A percentile compares a stretch with the other conserved stretches of the same genome.
Conservation (phyloP, 306 rosid species). For the Prunus dulcis region DNA sequence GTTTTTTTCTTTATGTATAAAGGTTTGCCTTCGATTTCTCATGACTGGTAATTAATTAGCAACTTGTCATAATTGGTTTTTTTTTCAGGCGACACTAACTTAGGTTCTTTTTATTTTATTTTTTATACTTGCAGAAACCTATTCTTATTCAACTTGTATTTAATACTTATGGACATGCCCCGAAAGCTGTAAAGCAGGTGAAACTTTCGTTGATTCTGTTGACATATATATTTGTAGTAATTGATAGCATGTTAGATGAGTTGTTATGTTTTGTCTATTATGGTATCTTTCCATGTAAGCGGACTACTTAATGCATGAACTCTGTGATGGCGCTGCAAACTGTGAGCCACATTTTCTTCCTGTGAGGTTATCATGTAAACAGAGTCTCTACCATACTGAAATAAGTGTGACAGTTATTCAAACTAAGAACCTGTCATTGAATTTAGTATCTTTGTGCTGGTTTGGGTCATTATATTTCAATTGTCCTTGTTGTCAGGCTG, state of each 20-base stretch:
- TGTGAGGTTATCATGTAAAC: neutral
- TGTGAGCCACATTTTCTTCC: neutral
- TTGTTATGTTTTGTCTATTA: neutral
- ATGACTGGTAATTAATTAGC: neutral
- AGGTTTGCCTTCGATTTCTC: slow-evolving; percentile 53
- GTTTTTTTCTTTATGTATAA: slow-evolving; percentile 86
- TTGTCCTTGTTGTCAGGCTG: neutral
- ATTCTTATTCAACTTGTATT: slow-evolving; percentile 78
- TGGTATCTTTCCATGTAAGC: neutral
- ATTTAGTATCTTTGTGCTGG: neutral
- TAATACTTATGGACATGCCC: slow-evolving; percentile 61
- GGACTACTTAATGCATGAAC: neutral
- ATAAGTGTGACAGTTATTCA: neutral
- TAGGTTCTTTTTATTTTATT: slow-evolving; percentile 3
- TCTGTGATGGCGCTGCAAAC: neutral
- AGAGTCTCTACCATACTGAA: neutral
- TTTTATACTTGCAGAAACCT: slow-evolving; percentile 68
- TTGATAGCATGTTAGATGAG: neutral
- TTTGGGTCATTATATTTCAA: neutral
- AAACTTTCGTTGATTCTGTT: neutral
- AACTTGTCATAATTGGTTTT: neutral
- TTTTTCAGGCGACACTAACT: slow-evolving; percentile 16
- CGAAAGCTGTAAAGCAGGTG: slow-evolving; percentile 85
- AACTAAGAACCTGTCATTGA: neutral
- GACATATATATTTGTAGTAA: neutral